phyloP scores from a whole-genome alignment of 2,329 filamentous ascomycete genomes.

The Epichloe elymi region DNA sequence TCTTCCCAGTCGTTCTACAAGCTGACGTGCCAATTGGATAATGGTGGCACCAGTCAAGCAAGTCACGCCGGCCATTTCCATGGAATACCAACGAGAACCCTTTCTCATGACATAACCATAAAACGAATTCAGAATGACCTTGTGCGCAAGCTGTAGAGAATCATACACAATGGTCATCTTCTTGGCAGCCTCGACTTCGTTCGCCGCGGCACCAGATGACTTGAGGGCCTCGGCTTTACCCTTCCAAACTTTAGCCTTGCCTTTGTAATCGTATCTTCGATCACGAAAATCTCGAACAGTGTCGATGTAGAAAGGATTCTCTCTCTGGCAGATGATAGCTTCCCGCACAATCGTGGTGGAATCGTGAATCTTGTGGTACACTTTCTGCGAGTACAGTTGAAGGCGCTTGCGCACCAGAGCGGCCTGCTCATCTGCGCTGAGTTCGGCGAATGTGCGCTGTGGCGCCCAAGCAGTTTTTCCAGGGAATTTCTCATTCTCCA shows the following conservation, averaged over 20 bases:
- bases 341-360: conserved; percentile 84
- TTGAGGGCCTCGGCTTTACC: conserved; percentile 84
- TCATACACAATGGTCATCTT: conserved; percentile 98
- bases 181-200: conserved; percentile 84
- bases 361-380: conserved; percentile 98
- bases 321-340: conserved; percentile 94
- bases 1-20: conserved; percentile 85
- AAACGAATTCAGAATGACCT: conserved; percentile 98
- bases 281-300: conserved; percentile 95
- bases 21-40: conserved; percentile 86
- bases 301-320: conserved; percentile 97
- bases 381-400: conserved; percentile 91
- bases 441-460: conserved; percentile 62
- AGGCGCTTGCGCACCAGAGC: conserved; percentile 70
- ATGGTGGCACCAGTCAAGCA: conserved; percentile 93
- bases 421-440: conserved; percentile 73
- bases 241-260: conserved; percentile 96
- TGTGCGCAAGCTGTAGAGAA: conserved; percentile 91
- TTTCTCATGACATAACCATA: conserved; percentile 99
- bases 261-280: conserved; percentile 96
- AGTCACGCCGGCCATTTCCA: conserved; percentile 98
- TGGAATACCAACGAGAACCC: conserved; percentile 95
- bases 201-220: conserved; percentile 58
- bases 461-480: conserved; percentile 61
- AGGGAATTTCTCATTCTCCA: conserved; percentile 88